Conservation (phyloP, 1,284 basidiomycete species). For the Pseudozyma tsukubaensis region DNA sequence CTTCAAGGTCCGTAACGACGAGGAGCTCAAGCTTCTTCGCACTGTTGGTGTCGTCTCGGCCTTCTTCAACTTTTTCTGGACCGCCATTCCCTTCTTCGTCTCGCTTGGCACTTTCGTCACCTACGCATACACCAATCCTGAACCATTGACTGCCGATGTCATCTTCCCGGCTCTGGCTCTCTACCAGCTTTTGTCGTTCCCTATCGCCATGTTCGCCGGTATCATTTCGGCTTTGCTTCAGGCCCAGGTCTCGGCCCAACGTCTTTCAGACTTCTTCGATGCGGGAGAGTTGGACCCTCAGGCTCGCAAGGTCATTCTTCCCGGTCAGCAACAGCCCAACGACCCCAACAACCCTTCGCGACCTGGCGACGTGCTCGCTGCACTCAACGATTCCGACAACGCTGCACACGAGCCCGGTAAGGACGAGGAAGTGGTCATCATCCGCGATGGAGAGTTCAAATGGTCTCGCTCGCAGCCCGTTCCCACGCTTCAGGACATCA, state of each 20-base stretch:
- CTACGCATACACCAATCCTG: constrained; percentile 79
- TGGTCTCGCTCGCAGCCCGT: constrained; percentile 75
- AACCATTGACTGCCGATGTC: constrained; percentile 74
- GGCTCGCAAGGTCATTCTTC: constrained; percentile 40
- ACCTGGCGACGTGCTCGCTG: constrained; percentile 31
- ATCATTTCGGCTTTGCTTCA: constrained; percentile 63
- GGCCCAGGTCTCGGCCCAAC: constrained; percentile 61
- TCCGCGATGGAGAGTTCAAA: constrained; percentile 69
- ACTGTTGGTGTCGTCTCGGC: constrained; percentile 79
- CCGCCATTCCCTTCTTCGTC: constrained; percentile 82
- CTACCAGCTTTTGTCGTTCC: constrained; percentile 75
- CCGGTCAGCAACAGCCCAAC: constrained; percentile 23
- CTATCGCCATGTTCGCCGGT: constrained; percentile 76
- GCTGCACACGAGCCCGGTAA: constrained; percentile 24
- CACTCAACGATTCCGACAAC: constrained; percentile 21
- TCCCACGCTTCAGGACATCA: constrained; percentile 52
- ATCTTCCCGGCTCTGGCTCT: constrained; percentile 66
- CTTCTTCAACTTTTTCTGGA: constrained; percentile 76
- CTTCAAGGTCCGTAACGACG: constrained; percentile 77
- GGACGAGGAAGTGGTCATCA: constrained; percentile 37
- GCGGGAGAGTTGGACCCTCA: constrained; percentile 75
- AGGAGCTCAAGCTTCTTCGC: constrained; percentile 80
- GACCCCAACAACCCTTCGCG: constrained; percentile 30
- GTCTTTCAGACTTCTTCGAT: constrained; percentile 72
- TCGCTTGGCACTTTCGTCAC: constrained; percentile 86